Conservation (phyloP, 495 filamentous ascomycete genomes). For the Amorphotheca resinae region DNA sequence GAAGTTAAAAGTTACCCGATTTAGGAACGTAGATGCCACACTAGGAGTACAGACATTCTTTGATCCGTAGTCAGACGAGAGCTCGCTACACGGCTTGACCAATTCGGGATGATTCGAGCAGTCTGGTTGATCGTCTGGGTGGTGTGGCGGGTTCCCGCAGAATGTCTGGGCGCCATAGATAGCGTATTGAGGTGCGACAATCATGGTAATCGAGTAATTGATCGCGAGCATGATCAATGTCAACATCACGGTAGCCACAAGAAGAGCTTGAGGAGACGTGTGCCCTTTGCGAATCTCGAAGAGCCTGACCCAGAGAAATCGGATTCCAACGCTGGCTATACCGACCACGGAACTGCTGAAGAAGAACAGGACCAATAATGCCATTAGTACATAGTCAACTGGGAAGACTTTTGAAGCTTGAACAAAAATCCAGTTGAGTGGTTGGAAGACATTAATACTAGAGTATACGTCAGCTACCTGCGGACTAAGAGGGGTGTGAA, state of each 20-base stretch:
- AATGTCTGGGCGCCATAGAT: conserved; percentile 92
- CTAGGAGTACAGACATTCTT: conserved; percentile 77
- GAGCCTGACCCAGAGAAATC: conserved; percentile 86
- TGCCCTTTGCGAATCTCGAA: conserved; percentile 83
- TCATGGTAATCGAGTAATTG: conserved; percentile 83
- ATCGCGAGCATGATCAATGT: conserved; percentile 78
- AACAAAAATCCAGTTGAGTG: conserved; percentile 83
- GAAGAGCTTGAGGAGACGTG: conserved; percentile 84
- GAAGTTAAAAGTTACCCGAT: conserved; percentile 88
- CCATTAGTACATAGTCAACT: conserved; percentile 82
- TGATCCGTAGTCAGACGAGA: conserved; percentile 43
- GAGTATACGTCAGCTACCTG: conserved; percentile 2
- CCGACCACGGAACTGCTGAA: conserved; percentile 80
- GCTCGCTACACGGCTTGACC: conserved; percentile 72
- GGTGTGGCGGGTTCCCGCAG: conserved; percentile 51
- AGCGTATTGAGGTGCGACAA: conserved; percentile 87
- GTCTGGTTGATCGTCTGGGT: conserved; percentile 54
- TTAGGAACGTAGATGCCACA: conserved; percentile 82
- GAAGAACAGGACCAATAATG: conserved; percentile 67
- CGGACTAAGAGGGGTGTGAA: neutral
- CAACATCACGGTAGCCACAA: conserved; percentile 81
- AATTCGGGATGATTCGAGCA: conserved; percentile 61
- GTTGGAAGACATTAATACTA: conserved; percentile 83
- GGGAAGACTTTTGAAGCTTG: conserved; percentile 75
- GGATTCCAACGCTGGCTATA: conserved; percentile 74